Conservation (phyloP, 1,284 basidiomycete genomes). For the Trametes hirsuta region DNA sequence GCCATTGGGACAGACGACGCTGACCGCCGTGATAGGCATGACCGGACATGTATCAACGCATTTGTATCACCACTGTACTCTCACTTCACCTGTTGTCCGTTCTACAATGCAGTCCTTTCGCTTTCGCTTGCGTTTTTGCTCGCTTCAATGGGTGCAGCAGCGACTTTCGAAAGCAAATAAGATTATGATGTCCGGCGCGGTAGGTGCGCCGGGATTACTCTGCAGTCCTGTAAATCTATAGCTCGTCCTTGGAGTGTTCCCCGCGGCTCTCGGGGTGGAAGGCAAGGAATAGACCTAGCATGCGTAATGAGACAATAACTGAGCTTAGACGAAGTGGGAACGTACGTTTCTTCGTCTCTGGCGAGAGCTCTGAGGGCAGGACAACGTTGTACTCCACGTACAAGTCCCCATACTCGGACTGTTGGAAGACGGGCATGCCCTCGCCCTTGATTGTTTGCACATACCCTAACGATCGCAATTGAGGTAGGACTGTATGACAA, state of each 20-base stretch:
- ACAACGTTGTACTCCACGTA: constrained; percentile 93
- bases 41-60: constrained; percentile 13
- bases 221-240: constrained; percentile 20
- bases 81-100: background rate
- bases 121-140: background rate
- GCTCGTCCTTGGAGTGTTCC: constrained; percentile 22
- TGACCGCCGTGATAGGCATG: constrained; percentile 14
- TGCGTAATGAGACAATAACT: background rate
- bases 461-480: constrained; percentile 55
- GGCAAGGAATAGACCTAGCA: constrained; percentile 17
- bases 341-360: constrained; percentile 70
- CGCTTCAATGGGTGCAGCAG: background rate
- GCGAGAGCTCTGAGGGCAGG: constrained; percentile 71
- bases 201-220: constrained; percentile 7
- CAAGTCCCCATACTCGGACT: constrained; percentile 73
- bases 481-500: no score
- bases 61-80: constrained; percentile 19
- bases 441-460: constrained; percentile 86
- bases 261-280: constrained; percentile 19
- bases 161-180: constrained; percentile 16
- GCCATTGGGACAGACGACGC: background rate
- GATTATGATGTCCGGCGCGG: constrained; percentile 12
- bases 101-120: no score
- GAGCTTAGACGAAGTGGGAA: background rate
- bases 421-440: constrained; percentile 83